Conservation (phyloP, 805 yeast genomes). For the Wickerhamiella domercqiae region DNA sequence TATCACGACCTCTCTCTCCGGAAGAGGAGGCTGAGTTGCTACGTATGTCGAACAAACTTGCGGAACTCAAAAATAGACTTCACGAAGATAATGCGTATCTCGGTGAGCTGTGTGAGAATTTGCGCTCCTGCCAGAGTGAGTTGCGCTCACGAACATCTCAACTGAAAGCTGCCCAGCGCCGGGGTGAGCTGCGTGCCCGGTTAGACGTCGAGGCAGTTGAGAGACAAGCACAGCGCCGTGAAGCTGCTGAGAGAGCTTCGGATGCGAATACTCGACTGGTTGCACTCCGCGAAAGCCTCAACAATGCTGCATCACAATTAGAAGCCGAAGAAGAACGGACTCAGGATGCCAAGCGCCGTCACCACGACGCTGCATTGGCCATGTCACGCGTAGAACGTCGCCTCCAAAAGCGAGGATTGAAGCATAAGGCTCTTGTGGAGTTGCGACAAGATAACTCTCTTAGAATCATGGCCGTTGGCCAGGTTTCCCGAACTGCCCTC, state of each 20-base stretch:
- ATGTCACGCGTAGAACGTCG: constrained; percentile 46
- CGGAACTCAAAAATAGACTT: background rate
- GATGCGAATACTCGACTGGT: background rate
- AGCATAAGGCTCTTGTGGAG: constrained; percentile 39
- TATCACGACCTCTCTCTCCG: constrained; percentile 1
- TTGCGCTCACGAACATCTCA: background rate
- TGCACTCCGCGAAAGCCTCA: background rate
- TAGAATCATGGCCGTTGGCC: constrained; percentile 72
- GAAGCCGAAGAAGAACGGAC: background rate
- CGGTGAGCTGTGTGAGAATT: background rate
- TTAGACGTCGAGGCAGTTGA: background rate
- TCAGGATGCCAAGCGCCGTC: constrained; percentile 1
- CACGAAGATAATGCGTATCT: background rate
- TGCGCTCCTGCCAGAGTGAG: background rate
- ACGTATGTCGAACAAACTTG: background rate
- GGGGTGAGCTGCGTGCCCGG: constrained; percentile 2
- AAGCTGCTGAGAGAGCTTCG: background rate
- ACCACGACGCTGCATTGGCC: constrained; percentile 29
- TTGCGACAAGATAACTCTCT: constrained; percentile 59
- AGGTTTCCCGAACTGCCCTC: constrained; percentile 54
- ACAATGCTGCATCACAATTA: background rate
- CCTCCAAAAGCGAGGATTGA: constrained; percentile 51
- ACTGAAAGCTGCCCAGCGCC: constrained; percentile 3
- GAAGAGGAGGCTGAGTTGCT: constrained; percentile 3
- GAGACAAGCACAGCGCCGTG: background rate